Percentiles rank a stretch among this genome's conserved stretches.
These are phyloP conservation scores for Ambrosiella cleistominuta DNA, from an alignment of 2,329 filamentous ascomycete species.

Conservation along the genomic window DNA sequence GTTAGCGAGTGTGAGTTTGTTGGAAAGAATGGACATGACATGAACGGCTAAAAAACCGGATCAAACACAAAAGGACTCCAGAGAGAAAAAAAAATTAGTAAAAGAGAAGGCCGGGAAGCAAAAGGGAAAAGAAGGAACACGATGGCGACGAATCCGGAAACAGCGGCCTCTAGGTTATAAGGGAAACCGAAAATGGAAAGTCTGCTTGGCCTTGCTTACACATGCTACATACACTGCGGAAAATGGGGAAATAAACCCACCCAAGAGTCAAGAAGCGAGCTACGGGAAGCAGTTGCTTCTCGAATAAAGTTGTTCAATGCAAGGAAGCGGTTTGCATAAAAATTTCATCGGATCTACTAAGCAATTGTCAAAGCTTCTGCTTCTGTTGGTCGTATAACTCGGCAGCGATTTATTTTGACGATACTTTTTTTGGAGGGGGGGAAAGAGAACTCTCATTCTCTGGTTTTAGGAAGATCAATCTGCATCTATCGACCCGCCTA, in stretches of 20 bases:
- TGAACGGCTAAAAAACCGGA: neutral
- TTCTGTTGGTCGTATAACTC: neutral
- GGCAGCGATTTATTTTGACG: no score
- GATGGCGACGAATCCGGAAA: neutral
- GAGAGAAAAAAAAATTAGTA: neutral
- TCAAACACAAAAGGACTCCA: neutral
- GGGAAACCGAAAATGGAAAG: neutral
- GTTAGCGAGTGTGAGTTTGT: neutral
- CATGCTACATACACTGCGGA: no score
- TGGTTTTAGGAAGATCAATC: neutral
- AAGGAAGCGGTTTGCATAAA: neutral
- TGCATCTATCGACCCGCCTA: neutral
- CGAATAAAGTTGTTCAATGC: no score
- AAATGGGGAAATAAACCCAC: no score
- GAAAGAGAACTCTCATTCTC: neutral
- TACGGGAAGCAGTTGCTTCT: no score
- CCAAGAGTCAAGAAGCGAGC: no score
- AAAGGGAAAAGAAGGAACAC: neutral
- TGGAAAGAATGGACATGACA: neutral
- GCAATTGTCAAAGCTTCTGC: neutral
- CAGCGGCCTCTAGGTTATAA: neutral
- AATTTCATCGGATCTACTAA: neutral
- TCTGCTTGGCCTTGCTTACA: no score
- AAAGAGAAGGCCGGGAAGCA: neutral
- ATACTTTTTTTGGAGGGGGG: neutral